A percentile compares a stretch with the other conserved stretches of the same genome.
Conservation (phyloP, 495 filamentous ascomycete genomes). For the Durotheca rogersii region DNA sequence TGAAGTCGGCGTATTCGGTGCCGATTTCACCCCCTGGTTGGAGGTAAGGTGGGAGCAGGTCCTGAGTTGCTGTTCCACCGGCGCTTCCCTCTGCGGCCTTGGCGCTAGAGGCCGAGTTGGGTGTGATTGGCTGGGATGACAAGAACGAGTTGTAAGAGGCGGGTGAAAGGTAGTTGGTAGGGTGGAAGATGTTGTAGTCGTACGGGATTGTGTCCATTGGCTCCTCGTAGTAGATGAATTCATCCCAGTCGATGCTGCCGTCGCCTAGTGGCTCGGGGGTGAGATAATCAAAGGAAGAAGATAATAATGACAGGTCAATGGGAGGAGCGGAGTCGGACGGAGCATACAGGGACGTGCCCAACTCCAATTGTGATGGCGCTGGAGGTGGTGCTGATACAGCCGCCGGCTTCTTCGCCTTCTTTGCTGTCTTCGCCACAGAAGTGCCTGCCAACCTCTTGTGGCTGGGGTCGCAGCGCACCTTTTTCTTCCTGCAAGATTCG, state of each 20-base stretch:
- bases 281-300: slow-evolving; percentile 19
- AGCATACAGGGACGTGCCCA: slow-evolving; percentile 16
- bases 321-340: slow-evolving; percentile 15
- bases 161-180: slow-evolving; percentile 40
- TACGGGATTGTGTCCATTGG: slow-evolving; percentile 25
- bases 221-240: slow-evolving; percentile 44
- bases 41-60: slow-evolving; percentile 44
- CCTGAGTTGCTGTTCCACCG: slow-evolving; percentile 16
- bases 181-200: slow-evolving; percentile 43
- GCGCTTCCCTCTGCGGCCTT: slow-evolving; percentile 12
- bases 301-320: slow-evolving; percentile 1
- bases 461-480: slow-evolving; percentile 55
- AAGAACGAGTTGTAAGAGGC: slow-evolving; percentile 36
- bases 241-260: slow-evolving; percentile 41
- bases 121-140: slow-evolving; percentile 40
- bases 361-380: slow-evolving; percentile 21
- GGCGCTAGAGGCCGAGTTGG: slow-evolving; percentile 22
- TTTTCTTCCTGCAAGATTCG: slow-evolving; percentile 55
- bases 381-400: slow-evolving; percentile 26
- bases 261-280: slow-evolving; percentile 20
- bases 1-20: slow-evolving; percentile 52
- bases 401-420: slow-evolving; percentile 40
- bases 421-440: slow-evolving; percentile 37
- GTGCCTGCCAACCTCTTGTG: slow-evolving; percentile 47
- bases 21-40: slow-evolving; percentile 41